These are phyloP conservation scores for Suillus paluster DNA, from an alignment of 768 basidiomycete genomes.

Conservation along the genomic window DNA sequence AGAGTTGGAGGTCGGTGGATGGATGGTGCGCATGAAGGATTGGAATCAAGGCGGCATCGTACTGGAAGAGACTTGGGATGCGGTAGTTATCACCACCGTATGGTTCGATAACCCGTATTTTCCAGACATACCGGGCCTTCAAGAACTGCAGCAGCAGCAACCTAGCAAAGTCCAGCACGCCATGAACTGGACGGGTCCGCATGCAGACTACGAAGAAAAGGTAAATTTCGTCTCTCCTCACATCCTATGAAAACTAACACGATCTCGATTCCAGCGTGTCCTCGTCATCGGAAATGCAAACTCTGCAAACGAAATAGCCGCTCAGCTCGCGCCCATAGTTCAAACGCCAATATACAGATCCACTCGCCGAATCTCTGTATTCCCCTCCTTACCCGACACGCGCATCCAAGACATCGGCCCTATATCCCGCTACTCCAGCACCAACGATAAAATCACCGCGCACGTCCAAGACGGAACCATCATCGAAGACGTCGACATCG, in stretches of 20 bases:
- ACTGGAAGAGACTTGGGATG: slow-evolving; percentile 50
- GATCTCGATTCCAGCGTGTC: slow-evolving; percentile 38
- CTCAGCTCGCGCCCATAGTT: slow-evolving; percentile 45
- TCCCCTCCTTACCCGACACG: slow-evolving; percentile 46
- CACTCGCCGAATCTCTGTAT: slow-evolving; percentile 47
- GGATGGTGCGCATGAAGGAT: slow-evolving; percentile 45
- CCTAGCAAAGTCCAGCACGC: slow-evolving; percentile 47
- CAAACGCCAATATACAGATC: slow-evolving; percentile 50
- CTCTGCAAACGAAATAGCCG: slow-evolving; percentile 56
- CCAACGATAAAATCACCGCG: slow-evolving; percentile 34
- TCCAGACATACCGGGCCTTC: slow-evolving; percentile 48
- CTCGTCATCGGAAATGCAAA: slow-evolving; percentile 56
- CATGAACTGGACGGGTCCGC: slow-evolving; percentile 45
- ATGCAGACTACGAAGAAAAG: slow-evolving; percentile 37
- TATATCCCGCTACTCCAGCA: slow-evolving; percentile 35
- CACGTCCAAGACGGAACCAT: slow-evolving; percentile 42
- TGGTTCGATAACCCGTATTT: slow-evolving; percentile 52
- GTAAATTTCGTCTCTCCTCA: slow-evolving; percentile 14
- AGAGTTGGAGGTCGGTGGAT: slow-evolving; percentile 41
- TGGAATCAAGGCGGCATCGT: slow-evolving; percentile 34
- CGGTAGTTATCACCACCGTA: slow-evolving; percentile 49
- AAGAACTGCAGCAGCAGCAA: slow-evolving; percentile 33
- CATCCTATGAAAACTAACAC: neutral
- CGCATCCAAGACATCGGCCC: slow-evolving; percentile 49
- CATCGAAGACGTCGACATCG: slow-evolving; percentile 45